Evolutionary conservation across 2,329 filamentous ascomycete species (phyloP).

Genomic region (Chaetomium olivaceum): DNA sequence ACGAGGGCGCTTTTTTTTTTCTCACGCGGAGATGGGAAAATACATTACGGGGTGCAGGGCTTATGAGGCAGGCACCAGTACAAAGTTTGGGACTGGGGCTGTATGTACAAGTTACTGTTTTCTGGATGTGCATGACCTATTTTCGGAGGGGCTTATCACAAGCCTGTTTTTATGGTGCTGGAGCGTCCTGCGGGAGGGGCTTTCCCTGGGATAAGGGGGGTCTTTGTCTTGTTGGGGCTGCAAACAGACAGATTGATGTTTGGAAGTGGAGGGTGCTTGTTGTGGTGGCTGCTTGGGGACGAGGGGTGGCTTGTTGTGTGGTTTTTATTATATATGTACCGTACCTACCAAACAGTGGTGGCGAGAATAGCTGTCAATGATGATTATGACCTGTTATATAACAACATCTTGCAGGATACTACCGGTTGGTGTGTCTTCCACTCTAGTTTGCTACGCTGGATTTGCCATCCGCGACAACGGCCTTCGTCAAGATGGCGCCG

Average conservation of each 20-base stretch:
- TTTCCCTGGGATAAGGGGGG: neutral
- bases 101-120: neutral
- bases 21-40: neutral
- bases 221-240: neutral
- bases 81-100: neutral
- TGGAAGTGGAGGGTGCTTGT: neutral
- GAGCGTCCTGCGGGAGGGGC: too few species aligned
- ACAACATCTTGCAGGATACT: neutral
- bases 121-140: slow-evolving; percentile 1
- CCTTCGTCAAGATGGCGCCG: too few species aligned
- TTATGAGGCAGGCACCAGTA: neutral
- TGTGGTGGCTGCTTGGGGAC: neutral
- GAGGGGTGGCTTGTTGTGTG: slow-evolving; percentile 2
- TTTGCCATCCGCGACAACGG: too few species aligned
- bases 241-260: slow-evolving; percentile 7
- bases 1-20: neutral
- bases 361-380: slow-evolving; percentile 6
- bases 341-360: neutral
- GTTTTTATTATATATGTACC: neutral
- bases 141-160: neutral
- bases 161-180: neutral
- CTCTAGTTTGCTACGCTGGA: too few species aligned
- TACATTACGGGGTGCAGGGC: neutral
- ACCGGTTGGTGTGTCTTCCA: too few species aligned
- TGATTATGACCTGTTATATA: slow-evolving; percentile 2